phyloP scores from a whole-genome alignment of 2,329 filamentous ascomycete species.

The Gaeumannomyces sp. region DNA sequence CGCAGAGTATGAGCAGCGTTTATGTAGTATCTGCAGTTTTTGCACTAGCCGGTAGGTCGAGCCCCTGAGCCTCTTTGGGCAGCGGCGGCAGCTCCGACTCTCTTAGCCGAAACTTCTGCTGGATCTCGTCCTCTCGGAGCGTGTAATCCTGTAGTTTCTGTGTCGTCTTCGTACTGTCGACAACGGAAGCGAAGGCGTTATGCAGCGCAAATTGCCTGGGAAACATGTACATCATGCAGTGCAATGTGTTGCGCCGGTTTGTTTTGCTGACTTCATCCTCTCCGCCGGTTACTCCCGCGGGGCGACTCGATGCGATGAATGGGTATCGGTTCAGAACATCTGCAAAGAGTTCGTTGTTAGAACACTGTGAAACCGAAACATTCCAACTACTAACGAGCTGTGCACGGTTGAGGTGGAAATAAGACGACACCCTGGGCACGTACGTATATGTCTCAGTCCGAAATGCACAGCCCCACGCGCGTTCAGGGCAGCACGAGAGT shows the following conservation, averaged over 20 bases:
- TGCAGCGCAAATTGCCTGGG: conserved; percentile 84
- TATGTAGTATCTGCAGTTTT: conserved; percentile 64
- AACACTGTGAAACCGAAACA: neutral
- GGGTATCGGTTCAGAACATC: conserved; percentile 74
- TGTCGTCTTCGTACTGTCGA: conserved; percentile 58
- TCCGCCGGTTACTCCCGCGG: neutral
- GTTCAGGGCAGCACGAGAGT: conserved; percentile 68
- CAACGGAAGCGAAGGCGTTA: conserved; percentile 77
- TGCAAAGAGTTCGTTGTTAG: conserved; percentile 28
- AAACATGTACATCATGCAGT: conserved; percentile 88
- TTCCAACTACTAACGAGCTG: neutral
- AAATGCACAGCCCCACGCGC: conserved; percentile 60
- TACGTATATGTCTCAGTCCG: conserved; percentile 78
- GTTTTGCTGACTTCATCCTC: conserved; percentile 1
- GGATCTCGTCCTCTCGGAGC: conserved; percentile 75
- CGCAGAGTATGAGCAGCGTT: conserved; percentile 70
- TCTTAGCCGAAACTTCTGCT: conserved; percentile 26
- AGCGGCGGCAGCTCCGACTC: conserved; percentile 29
- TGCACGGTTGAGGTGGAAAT: neutral
- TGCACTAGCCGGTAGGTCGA: conserved; percentile 51
- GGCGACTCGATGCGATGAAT: conserved; percentile 18
- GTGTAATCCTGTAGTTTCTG: conserved; percentile 82
- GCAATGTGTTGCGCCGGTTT: conserved; percentile 51
- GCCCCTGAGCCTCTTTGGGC: conserved; percentile 66
- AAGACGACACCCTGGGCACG: conserved; percentile 26